Base-by-base conservation (phyloP, 768 basidiomycete species). In the Lyophyllum decastes region DNA sequence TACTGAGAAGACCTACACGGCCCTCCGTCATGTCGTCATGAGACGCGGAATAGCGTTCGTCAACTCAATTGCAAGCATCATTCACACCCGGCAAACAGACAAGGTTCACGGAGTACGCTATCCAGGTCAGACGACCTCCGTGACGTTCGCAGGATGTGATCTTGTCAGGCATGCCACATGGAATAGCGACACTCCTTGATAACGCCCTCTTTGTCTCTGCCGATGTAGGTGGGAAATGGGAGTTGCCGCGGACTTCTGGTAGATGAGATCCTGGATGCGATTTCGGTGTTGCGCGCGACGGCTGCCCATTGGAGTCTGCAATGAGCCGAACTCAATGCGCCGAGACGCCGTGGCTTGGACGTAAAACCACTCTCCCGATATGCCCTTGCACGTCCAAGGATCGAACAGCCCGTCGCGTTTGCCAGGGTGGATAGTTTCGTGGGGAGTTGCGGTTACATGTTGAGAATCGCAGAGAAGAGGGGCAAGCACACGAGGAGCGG, bases 61-160 rank as follows among this genome's bases (percentile, higher is more conserved):
- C 22, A 24, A 24, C 44, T 12, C 9, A 8, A 45, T 24, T n/a
- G 44, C 24, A 8, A 24, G 22, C 21, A 45, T 24, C 21, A 45
- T 2, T 45, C 11, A 11, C 17, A 2, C 9, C 44, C 44, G 44
- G 33, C 21, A 50, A 45, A 35, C 34, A 26, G 10, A 47, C 35
- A 48, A 35, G 4, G 30, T 35, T 47, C 24, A 38, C 16, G 22
- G 40, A 17, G 21, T 19, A 10, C 47, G 21, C 34, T 35, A 43
- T 25, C 26, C 33, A 12, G 16, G 54, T 59, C 53, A 55, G 54
- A 35, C 38, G 59, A 60, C 52, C 60, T 61, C 57, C 57, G 61
- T 38, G 38, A 52, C 49, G 52, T 55, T 58, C 57, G 54, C 54
- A 55, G 49, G 16, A 43, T 35, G 21, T 12, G 10, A 44, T 26